A percentile compares a stretch with the other conserved stretches of the same genome.
These are phyloP conservation scores for Auricularia cornea DNA, from an alignment of 768 basidiomycete species.

Conservation along the genomic window DNA sequence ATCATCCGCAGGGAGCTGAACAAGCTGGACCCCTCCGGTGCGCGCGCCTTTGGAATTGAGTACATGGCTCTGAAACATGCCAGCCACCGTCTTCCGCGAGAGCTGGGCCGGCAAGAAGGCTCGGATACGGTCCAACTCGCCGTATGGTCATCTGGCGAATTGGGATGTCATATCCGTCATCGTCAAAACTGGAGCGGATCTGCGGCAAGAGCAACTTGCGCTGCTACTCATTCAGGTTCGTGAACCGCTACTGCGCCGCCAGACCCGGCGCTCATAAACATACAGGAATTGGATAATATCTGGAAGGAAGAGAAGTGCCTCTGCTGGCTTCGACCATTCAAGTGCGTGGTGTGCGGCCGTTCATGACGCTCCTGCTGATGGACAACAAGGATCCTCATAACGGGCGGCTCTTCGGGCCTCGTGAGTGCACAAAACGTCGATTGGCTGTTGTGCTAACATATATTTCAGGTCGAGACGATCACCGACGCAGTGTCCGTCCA, in stretches of 20 bases:
- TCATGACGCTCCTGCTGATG: background rate
- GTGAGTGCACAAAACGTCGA: conserved; percentile 17
- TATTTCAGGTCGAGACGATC: conserved; percentile 68
- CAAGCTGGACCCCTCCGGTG: conserved; percentile 84
- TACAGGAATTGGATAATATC: conserved; percentile 74
- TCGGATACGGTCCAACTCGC: conserved; percentile 86
- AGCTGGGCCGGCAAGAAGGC: conserved; percentile 94
- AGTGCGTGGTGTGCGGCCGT: conserved; percentile 36
- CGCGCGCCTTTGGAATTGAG: conserved; percentile 14
- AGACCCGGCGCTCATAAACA: background rate
- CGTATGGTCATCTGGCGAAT: conserved; percentile 87
- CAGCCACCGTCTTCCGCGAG: conserved; percentile 82
- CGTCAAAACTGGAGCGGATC: conserved; percentile 94
- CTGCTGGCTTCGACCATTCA: conserved; percentile 75
- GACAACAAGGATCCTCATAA: conserved; percentile 66
- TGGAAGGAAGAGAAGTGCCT: conserved; percentile 90
- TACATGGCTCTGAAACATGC: background rate
- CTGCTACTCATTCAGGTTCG: conserved; percentile 72
- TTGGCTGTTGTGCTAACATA: background rate
- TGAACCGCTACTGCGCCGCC: no score
- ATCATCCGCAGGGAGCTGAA: conserved; percentile 91
- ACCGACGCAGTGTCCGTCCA: conserved; percentile 98
- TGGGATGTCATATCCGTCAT: conserved; percentile 95
- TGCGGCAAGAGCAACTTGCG: conserved; percentile 95
- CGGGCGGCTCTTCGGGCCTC: conserved; percentile 84